These are phyloP conservation scores for Anacardium occidentale DNA, from an alignment of 345 rosid genomes.

Conservation along the genomic window DNA sequence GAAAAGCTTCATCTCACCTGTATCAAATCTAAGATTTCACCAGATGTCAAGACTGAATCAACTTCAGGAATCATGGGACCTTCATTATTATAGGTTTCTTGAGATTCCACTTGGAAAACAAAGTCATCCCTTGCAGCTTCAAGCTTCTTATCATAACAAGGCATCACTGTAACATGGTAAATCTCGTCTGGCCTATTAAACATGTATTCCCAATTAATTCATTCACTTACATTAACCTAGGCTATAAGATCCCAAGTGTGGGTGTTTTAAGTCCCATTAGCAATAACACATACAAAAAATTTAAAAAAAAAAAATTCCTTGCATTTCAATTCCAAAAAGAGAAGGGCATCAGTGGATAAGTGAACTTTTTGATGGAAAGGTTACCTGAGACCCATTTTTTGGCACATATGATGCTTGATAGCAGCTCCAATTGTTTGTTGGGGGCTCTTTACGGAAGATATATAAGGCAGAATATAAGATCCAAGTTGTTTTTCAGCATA, in stretches of 20 bases:
- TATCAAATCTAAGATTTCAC: conserved; percentile 83
- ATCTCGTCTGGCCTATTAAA: conserved; percentile 69
- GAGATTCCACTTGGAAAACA: conserved; percentile 50
- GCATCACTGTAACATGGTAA: conserved; percentile 96
- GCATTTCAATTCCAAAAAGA: not conserved
- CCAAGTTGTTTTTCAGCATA: conserved; percentile 95
- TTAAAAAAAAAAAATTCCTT: not conserved
- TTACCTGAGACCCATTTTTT: conserved; percentile 75
- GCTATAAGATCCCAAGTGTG: not conserved
- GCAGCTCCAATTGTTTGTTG: conserved; percentile 87
- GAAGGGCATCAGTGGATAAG: not conserved
- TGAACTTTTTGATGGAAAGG: not conserved
- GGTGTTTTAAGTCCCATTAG: not conserved
- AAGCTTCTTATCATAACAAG: conserved; percentile 96
- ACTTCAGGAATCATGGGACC: conserved; percentile 57
- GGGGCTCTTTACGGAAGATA: conserved; percentile 94
- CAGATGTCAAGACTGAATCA: conserved; percentile 92
- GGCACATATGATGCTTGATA: conserved; percentile 68
- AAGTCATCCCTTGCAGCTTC: conserved; percentile 94
- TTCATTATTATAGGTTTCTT: conserved; percentile 21
- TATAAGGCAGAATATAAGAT: conserved; percentile 73
- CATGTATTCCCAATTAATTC: conserved; percentile 20
- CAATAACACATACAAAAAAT: not conserved
- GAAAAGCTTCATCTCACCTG: conserved; percentile 46
- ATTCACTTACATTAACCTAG: not conserved